These are phyloP conservation scores for Stagonosporopsis vannaccii DNA, from an alignment of 2,329 filamentous ascomycete genomes.

Conservation along the genomic window DNA sequence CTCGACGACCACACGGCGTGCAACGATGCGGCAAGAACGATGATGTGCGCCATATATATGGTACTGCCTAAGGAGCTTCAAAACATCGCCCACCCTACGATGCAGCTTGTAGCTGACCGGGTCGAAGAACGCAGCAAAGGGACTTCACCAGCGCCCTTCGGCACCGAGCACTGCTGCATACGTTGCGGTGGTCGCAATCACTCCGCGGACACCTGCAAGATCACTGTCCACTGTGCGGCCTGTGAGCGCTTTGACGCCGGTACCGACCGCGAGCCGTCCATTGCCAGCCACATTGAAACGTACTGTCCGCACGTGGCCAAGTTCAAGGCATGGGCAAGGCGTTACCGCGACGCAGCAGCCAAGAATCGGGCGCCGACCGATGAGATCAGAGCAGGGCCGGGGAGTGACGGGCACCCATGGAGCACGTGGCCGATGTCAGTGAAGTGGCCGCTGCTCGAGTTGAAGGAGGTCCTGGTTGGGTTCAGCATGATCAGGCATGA, in stretches of 20 bases:
- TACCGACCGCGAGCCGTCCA: not conserved
- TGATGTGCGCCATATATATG: constrained; percentile 34
- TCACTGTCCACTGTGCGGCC: constrained; percentile 8
- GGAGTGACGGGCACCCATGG: constrained; percentile 1
- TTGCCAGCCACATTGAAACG: constrained; percentile 12
- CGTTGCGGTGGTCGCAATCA: constrained; percentile 26
- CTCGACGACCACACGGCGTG: constrained; percentile 28
- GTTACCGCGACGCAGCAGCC: constrained; percentile 1
- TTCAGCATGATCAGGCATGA: not conserved
- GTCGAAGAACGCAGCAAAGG: constrained; percentile 14
- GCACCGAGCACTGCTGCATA: constrained; percentile 15
- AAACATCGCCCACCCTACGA: not conserved
- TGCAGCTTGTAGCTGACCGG: constrained; percentile 16
- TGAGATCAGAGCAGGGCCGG: not conserved
- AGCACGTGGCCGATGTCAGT: not conserved
- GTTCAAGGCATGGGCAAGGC: constrained; percentile 15
- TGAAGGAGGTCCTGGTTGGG: not conserved
- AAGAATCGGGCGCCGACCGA: not conserved
- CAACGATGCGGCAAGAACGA: constrained; percentile 33
- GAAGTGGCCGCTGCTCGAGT: constrained; percentile 1
- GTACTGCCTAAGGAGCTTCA: constrained; percentile 3
- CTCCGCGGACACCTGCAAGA: constrained; percentile 3
- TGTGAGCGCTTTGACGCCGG: constrained; percentile 14
- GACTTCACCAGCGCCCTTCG: constrained; percentile 4
- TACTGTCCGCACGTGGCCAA: constrained; percentile 3